phyloP scores from a whole-genome alignment of 495 filamentous ascomycete genomes.

The Amorphotheca resinae region DNA sequence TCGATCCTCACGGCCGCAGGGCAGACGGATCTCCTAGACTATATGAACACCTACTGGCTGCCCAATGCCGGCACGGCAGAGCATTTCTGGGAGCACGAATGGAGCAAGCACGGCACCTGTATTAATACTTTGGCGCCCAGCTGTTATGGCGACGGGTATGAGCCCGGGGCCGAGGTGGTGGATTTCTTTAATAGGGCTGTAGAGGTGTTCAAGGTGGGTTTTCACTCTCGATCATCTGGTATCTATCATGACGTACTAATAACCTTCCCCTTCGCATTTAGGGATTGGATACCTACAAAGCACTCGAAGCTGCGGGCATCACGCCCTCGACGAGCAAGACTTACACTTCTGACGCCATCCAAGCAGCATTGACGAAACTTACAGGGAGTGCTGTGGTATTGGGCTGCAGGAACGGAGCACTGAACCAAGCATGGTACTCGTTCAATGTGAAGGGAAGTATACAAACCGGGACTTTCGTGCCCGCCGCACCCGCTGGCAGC shows the following conservation, averaged over 20 bases:
- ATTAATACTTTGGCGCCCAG: constrained; percentile 56
- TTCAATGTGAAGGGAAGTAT: constrained; percentile 70
- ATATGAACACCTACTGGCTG: constrained; percentile 74
- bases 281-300: constrained; percentile 36
- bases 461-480: constrained; percentile 62
- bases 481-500: constrained; percentile 37
- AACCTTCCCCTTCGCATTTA: too few species aligned
- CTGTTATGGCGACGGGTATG: constrained; percentile 57
- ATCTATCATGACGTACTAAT: too few species aligned
- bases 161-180: constrained; percentile 42
- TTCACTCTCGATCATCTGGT: too few species aligned
- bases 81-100: constrained; percentile 74
- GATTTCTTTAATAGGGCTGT: constrained; percentile 51
- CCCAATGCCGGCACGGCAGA: constrained; percentile 45
- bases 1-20: constrained; percentile 50
- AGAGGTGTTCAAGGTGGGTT: constrained; percentile 17
- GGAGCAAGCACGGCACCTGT: constrained; percentile 74
- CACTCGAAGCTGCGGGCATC: constrained; percentile 50
- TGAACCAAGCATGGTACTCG: constrained; percentile 79
- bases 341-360: constrained; percentile 52
- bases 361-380: constrained; percentile 45
- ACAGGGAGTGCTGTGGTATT: constrained; percentile 58
- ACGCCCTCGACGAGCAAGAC: constrained; percentile 44
- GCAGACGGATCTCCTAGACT: constrained; percentile 43
- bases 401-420: constrained; percentile 41